Conservation (phyloP, 2,329 filamentous ascomycete species). For the Cryphonectria parasitica region DNA sequence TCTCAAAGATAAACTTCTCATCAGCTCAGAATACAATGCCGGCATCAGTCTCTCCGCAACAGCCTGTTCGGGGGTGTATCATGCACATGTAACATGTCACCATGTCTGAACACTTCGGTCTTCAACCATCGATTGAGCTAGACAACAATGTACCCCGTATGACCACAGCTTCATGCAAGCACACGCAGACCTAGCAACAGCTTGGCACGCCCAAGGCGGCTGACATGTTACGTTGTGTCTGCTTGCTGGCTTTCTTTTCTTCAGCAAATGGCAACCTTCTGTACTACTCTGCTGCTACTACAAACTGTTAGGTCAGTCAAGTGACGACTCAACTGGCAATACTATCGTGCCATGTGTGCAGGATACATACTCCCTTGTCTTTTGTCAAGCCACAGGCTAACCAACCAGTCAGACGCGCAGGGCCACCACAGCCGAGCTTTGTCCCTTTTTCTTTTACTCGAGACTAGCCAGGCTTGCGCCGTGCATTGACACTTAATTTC, state of each 20-base stretch:
- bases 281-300: not conserved
- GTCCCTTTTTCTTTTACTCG: not conserved
- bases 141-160: not conserved
- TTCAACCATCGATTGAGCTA: not conserved
- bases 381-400: not conserved
- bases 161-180: not conserved
- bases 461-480: not conserved
- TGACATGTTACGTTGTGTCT: constrained; percentile 11
- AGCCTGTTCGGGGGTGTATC: not conserved
- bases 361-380: not conserved
- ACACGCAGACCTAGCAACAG: not conserved
- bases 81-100: not conserved
- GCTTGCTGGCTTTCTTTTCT: not conserved
- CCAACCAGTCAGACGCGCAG: not conserved
- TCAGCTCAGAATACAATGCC: not conserved
- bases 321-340: not conserved
- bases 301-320: not conserved
- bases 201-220: not conserved
- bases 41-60: not conserved
- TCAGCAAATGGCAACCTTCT: not conserved
- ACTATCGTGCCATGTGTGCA: not conserved
- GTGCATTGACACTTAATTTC: not conserved
- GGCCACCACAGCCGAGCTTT: not conserved
- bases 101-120: too few species aligned
- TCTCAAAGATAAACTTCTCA: not conserved